These are phyloP conservation scores for Dactylorhiza incarnata DNA, from an alignment of 106 monocot genomes.

Conservation along the genomic window DNA sequence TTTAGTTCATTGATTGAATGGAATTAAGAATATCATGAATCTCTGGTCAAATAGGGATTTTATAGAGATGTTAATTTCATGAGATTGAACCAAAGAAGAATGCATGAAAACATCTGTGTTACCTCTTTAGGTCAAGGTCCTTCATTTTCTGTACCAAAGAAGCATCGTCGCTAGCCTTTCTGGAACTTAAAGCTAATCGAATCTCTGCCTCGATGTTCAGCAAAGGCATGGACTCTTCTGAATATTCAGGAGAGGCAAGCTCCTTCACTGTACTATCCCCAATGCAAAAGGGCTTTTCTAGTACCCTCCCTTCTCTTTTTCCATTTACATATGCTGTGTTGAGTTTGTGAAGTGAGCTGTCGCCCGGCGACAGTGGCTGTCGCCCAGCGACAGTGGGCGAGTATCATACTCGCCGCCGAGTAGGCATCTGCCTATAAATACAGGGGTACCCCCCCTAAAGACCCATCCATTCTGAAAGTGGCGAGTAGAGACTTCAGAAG, in stretches of 20 bases:
- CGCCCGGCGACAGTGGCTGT: no score
- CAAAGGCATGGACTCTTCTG: slow-evolving; percentile 13
- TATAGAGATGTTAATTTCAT: no score
- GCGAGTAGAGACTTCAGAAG: no score
- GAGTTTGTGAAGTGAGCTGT: no score
- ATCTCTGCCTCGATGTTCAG: slow-evolving; percentile 75
- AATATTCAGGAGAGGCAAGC: slow-evolving; percentile 6
- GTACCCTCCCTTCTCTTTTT: slow-evolving; percentile 49
- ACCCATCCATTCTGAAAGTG: no score
- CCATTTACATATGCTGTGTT: slow-evolving; percentile 86
- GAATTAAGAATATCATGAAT: background rate
- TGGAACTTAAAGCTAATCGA: slow-evolving; percentile 36
- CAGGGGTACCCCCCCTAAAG: no score
- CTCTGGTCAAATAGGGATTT: background rate
- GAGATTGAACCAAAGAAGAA: no score
- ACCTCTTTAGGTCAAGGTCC: slow-evolving; percentile 64
- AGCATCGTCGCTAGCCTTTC: slow-evolving; percentile 8
- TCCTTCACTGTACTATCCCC: slow-evolving; percentile 57
- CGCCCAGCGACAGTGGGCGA: no score
- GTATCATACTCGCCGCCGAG: no score
- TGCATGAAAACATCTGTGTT: background rate
- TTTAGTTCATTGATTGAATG: background rate
- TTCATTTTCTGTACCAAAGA: slow-evolving; percentile 50
- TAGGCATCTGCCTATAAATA: no score
- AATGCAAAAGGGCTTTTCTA: slow-evolving; percentile 47